Percentiles rank a stretch among this genome's conserved stretches.
Evolutionary conservation across 2,329 filamentous ascomycete genomes (phyloP).

Genomic region (Akanthomyces uredinophilus): DNA sequence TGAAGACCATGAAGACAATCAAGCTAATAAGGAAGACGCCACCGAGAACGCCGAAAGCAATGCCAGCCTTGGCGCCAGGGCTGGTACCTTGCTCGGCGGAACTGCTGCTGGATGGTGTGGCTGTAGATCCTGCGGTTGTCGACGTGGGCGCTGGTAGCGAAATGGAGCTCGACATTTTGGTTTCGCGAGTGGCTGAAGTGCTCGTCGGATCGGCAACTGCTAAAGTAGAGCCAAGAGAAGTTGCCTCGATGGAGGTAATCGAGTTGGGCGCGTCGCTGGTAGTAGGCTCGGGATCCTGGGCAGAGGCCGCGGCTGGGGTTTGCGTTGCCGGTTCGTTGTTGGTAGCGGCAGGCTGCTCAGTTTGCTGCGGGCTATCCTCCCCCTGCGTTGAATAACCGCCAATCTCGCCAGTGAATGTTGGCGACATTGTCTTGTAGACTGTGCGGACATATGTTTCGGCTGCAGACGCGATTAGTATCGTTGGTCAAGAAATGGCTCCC

Average conservation of each 20-base stretch:
- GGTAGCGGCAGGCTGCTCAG: conserved; percentile 11
- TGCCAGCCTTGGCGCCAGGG: conserved; percentile 63
- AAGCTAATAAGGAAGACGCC: conserved; percentile 61
- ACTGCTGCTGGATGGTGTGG: not conserved
- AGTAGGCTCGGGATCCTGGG: conserved; percentile 20
- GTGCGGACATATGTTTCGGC: conserved; percentile 24
- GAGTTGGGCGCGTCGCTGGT: conserved; percentile 17
- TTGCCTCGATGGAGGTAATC: conserved; percentile 21
- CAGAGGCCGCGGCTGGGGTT: not conserved
- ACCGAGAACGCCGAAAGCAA: conserved; percentile 75
- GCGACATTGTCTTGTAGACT: conserved; percentile 37
- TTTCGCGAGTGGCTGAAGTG: not conserved
- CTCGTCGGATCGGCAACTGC: not conserved
- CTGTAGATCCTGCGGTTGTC: not conserved
- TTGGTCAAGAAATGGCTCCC: not conserved
- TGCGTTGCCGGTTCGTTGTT: not conserved
- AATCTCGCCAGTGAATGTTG: conserved; percentile 38
- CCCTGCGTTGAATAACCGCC: conserved; percentile 34
- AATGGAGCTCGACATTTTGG: not conserved
- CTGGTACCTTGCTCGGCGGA: conserved; percentile 21
- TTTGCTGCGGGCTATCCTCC: conserved; percentile 16
- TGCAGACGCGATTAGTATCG: not conserved
- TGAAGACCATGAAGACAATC: conserved; percentile 68
- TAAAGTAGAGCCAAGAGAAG: conserved; percentile 24
- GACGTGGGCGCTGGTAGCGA: conserved; percentile 5